A percentile compares a stretch with the other conserved stretches of the same genome.
phyloP scores from a whole-genome alignment of 2,329 filamentous ascomycete species.

The Fusarium sp. region DNA sequence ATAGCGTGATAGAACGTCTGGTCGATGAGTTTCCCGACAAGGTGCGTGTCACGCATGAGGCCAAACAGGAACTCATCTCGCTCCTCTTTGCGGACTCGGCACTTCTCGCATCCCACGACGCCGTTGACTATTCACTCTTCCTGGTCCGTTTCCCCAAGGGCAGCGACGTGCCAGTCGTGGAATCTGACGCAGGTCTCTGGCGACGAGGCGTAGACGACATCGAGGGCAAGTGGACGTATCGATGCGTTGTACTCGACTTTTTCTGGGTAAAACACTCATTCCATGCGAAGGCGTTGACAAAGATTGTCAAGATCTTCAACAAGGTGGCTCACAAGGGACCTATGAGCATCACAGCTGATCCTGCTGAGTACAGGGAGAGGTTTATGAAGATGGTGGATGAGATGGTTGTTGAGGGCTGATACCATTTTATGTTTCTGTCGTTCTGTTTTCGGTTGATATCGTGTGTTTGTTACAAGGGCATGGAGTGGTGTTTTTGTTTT shows the following conservation, averaged over 20 bases:
- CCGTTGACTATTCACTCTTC: conserved; percentile 83
- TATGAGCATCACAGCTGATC: conserved; percentile 82
- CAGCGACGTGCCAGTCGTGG: conserved; percentile 6
- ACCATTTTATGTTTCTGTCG: not conserved
- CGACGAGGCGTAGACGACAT: conserved; percentile 72
- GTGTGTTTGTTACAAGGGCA: not conserved
- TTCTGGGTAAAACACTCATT: conserved; percentile 84
- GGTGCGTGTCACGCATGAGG: conserved; percentile 67
- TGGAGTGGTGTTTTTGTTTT: too few relatives aligned
- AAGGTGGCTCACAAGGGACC: conserved; percentile 73
- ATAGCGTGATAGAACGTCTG: conserved; percentile 75
- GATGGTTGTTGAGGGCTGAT: conserved; percentile 56
- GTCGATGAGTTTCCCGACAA: conserved; percentile 79
- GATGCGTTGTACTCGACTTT: conserved; percentile 79
- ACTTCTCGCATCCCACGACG: conserved; percentile 73
- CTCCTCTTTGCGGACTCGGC: conserved; percentile 74
- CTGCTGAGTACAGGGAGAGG: conserved; percentile 74
- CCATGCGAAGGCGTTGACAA: conserved; percentile 76
- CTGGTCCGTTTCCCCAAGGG: conserved; percentile 65
- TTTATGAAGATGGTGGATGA: conserved; percentile 66
- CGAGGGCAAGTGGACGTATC: conserved; percentile 77
- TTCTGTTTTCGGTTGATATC: not conserved
- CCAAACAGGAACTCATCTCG: conserved; percentile 69
- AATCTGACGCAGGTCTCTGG: conserved; percentile 62
- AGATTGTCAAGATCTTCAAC: conserved; percentile 75